Evolutionary conservation across 345 rosid species (phyloP).

Genomic region (Melastoma malabathricum): DNA sequence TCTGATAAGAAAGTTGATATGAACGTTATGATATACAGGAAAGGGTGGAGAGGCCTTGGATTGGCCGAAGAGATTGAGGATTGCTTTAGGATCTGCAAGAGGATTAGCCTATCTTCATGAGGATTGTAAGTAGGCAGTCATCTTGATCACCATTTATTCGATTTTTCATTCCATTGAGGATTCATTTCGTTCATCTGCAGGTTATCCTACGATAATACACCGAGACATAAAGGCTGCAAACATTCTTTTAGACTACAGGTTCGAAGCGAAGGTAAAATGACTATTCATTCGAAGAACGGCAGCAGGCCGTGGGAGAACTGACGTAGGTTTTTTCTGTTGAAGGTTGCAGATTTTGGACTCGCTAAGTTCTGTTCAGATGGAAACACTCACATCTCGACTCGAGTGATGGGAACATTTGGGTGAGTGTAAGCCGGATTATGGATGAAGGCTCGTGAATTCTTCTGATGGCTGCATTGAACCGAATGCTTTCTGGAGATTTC

Average conservation of each 20-base stretch:
- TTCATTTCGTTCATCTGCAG: conserved; percentile 17
- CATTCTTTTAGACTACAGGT: conserved; percentile 62
- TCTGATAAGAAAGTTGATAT: too few relatives aligned
- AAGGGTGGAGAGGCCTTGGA: conserved; percentile 49
- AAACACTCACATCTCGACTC: conserved; percentile 78
- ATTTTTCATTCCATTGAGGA: background rate
- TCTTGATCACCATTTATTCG: background rate
- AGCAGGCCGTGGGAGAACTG: background rate
- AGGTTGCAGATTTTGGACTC: conserved; percentile 96
- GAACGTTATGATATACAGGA: conserved; percentile 18
- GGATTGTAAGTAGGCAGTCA: conserved; percentile 51
- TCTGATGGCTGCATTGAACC: background rate
- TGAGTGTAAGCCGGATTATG: conserved; percentile 15
- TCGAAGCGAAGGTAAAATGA: conserved; percentile 55
- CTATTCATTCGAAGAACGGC: background rate
- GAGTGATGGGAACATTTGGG: conserved; percentile 97
- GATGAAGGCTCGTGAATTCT: background rate
- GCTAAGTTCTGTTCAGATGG: conserved; percentile 57
- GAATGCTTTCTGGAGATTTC: conserved; percentile 1
- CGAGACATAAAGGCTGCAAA: conserved; percentile 84
- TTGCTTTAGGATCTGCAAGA: conserved; percentile 78
- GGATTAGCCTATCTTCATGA: conserved; percentile 85
- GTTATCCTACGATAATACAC: conserved; percentile 76
- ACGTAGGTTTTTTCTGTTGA: conserved; percentile 2
- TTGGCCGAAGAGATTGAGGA: conserved; percentile 56